Base-by-base conservation (phyloP, 2,329 filamentous ascomycete species). In the Fusarium sp. region DNA sequence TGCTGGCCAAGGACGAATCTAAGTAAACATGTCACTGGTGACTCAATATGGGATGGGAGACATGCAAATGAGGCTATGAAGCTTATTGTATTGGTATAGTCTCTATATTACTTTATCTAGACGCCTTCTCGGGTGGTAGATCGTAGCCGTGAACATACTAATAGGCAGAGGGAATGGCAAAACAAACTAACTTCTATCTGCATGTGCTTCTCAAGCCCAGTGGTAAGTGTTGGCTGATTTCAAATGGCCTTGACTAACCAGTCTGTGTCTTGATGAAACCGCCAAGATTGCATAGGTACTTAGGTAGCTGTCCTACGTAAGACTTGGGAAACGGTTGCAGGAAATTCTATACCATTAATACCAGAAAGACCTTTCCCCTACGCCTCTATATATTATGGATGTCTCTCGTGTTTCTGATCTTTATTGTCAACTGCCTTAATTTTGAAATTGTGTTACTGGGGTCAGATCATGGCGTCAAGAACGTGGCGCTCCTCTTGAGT, bases 1-100 rank as follows among this genome's bases (percentile, higher is more conserved):
- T 90, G n/a, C 77, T 90, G 69, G 83, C 82, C 4, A 63, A 63
- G 41, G 51, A 42, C 24, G 69, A 73, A 51, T 57, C 69, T 22
- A 70, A 73, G 51, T 73, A 49, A 49, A 18, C 14, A 24, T 18
- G 13, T 26, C 18, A 13, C n/a, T n/a, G n/a, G 24, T 28, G 42
- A 22, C 24, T 26, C 6, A 24, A 15, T 15, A 18, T 18, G 10
- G n/a, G 24, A 24, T 42, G 12, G 9, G 26, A 24, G 28, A 39
- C 14, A 39, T 26, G 7, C 10, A 17, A 22, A 47, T 14, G 14
- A 24, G 14, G 35, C 18, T 31, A 15, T 35, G n/a, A 20, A 39
- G 20, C 33, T 48, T 38, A 22, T 38, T 6, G n/a, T 31, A 24
- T 52, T 26, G 18, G 39, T 48, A 60, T 36, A 15, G 60, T n/a